Conservation (phyloP, 495 filamentous ascomycete genomes). For the Tuber melanosporum region DNA sequence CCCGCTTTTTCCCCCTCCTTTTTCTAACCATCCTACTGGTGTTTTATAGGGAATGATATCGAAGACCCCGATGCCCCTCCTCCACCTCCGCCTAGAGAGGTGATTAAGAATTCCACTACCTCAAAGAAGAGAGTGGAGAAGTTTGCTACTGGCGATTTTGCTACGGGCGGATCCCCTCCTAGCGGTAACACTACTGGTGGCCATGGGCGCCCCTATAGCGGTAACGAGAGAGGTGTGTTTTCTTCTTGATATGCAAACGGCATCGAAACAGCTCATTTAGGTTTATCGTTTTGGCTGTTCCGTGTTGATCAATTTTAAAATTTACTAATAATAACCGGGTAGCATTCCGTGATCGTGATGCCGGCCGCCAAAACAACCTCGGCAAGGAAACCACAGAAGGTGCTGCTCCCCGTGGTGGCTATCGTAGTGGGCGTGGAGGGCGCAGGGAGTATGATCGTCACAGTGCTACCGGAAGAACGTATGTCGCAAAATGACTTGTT, state of each 20-base stretch:
- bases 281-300: conserved; percentile 26
- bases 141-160: conserved; percentile 45
- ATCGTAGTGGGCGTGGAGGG: conserved; percentile 44
- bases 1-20: conserved; percentile 18
- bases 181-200: conserved; percentile 45
- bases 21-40: conserved; percentile 12
- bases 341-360: conserved; percentile 90
- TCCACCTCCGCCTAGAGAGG: conserved; percentile 60
- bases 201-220: conserved; percentile 52
- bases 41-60: conserved; percentile 70
- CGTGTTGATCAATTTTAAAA: neutral
- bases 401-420: conserved; percentile 51
- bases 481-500: conserved; percentile 38
- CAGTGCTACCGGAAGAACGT: conserved; percentile 66
- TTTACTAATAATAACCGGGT: conserved; percentile 16
- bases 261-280: conserved; percentile 1
- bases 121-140: conserved; percentile 85
- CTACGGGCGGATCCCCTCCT: conserved; percentile 39
- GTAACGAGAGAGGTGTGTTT: conserved; percentile 76
- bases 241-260: neutral
- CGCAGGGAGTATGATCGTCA: conserved; percentile 75
- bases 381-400: conserved; percentile 62
- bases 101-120: conserved; percentile 73
- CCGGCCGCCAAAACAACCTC: conserved; percentile 75
- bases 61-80: conserved; percentile 44